phyloP scores from a whole-genome alignment of 1,284 basidiomycete genomes.

The Boletellus deceptivus region DNA sequence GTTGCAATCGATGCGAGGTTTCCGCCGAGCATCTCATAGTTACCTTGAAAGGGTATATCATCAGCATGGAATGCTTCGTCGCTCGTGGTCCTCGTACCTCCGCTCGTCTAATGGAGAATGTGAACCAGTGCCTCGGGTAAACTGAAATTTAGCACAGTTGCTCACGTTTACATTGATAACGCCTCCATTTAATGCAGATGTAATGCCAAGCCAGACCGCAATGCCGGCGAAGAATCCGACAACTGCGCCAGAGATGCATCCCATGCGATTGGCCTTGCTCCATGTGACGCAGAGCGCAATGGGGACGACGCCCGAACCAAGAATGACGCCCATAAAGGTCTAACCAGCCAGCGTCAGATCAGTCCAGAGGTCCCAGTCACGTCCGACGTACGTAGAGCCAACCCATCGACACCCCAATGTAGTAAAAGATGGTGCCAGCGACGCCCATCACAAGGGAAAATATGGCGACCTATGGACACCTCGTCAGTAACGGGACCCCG shows the following conservation, averaged over 20 bases:
- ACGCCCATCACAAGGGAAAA: conserved; percentile 81
- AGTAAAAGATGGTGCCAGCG: conserved; percentile 84
- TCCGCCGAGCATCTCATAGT: conserved; percentile 84
- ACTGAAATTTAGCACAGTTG: background rate
- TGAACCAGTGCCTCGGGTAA: background rate
- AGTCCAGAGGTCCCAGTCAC: background rate
- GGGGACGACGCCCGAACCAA: conserved; percentile 84
- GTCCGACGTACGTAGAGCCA: conserved; percentile 75
- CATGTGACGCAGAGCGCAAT: conserved; percentile 84
- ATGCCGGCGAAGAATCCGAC: conserved; percentile 72
- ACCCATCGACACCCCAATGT: conserved; percentile 87
- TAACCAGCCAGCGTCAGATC: conserved; percentile 23
- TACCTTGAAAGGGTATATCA: conserved; percentile 41
- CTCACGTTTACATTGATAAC: conserved; percentile 69
- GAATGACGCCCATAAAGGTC: conserved; percentile 82
- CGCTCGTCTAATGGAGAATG: conserved; percentile 42
- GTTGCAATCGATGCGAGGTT: conserved; percentile 85
- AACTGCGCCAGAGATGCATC: conserved; percentile 72
- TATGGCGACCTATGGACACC: conserved; percentile 52
- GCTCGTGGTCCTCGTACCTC: conserved; percentile 35
- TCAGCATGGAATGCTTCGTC: conserved; percentile 1
- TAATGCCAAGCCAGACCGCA: conserved; percentile 83
- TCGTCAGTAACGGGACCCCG: conserved; percentile 29
- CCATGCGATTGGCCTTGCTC: conserved; percentile 80
- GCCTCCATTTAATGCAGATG: conserved; percentile 64